Conservation (phyloP, 2,329 filamentous ascomycete genomes). For the Geosmithia putterillii region DNA sequence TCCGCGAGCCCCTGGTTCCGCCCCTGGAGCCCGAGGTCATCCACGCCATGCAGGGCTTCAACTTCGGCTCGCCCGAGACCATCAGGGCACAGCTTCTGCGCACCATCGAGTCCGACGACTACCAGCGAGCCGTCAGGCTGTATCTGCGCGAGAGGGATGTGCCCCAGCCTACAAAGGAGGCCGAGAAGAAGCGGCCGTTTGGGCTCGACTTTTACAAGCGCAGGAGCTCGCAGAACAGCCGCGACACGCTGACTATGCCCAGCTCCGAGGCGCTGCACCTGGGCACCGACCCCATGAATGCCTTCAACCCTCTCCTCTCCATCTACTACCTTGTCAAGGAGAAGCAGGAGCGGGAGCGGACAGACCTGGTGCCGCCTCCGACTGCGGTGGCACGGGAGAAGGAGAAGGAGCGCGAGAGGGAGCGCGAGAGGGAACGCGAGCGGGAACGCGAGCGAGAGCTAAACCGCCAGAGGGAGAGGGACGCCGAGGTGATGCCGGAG, state of each 20-base stretch:
- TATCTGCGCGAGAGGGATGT: constrained; percentile 55
- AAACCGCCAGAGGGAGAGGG: constrained; percentile 19
- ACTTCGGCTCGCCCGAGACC: constrained; percentile 78
- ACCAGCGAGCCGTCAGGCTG: constrained; percentile 69
- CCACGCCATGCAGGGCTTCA: constrained; percentile 93
- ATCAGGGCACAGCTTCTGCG: constrained; percentile 74
- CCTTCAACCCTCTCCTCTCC: constrained; percentile 82
- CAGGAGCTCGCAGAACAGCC: constrained; percentile 76
- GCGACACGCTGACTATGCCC: constrained; percentile 74
- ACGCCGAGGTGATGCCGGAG: constrained; percentile 49
- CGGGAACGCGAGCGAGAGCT: constrained; percentile 6
- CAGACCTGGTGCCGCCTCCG: constrained; percentile 26
- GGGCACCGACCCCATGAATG: constrained; percentile 80
- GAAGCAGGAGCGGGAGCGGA: constrained; percentile 71
- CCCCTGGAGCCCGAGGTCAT: constrained; percentile 77
- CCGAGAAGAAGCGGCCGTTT: constrained; percentile 80
- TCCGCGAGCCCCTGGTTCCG: constrained; percentile 71
- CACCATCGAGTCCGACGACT: constrained; percentile 87
- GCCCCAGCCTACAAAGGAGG: constrained; percentile 43
- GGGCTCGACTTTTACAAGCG: constrained; percentile 95
- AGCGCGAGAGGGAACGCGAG: constrained; percentile 5
- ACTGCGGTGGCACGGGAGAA: constrained; percentile 26
- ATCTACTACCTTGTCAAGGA: constrained; percentile 95
- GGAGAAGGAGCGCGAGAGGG: constrained; percentile 12
- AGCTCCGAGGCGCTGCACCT: constrained; percentile 76